Percentiles rank a stretch among this genome's conserved stretches.
phyloP scores from a whole-genome alignment of 331 rosid genomes.

The Spiraea crenata region DNA sequence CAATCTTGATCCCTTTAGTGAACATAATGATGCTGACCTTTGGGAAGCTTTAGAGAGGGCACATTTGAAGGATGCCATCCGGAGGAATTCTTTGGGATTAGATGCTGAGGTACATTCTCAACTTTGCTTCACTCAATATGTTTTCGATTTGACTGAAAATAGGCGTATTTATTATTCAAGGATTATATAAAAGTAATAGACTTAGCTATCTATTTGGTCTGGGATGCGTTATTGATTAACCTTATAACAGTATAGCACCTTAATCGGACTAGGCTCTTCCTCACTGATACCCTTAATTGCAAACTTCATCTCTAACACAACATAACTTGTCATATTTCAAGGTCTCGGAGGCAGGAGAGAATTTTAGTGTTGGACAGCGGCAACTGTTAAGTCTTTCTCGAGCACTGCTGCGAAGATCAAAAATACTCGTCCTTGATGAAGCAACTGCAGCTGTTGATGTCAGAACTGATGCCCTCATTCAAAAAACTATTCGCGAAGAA shows the following conservation, averaged over 20 bases:
- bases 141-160: neutral
- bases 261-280: neutral
- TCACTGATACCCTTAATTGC: neutral
- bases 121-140: slow-evolving; percentile 13
- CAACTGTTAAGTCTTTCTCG: slow-evolving; percentile 60
- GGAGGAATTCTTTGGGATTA: slow-evolving; percentile 45
- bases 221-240: neutral
- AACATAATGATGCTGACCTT: slow-evolving; percentile 51
- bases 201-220: neutral
- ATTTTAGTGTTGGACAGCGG: slow-evolving; percentile 60
- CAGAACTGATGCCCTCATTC: slow-evolving; percentile 57
- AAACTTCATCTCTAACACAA: neutral
- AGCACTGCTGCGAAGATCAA: slow-evolving; percentile 51
- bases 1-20: slow-evolving; percentile 50
- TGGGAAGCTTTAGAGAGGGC: slow-evolving; percentile 61
- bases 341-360: slow-evolving; percentile 64
- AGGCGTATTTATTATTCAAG: neutral
- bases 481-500: slow-evolving; percentile 56
- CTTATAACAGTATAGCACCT: neutral
- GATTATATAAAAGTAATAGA: neutral
- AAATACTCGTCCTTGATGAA: slow-evolving; percentile 59
- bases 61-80: slow-evolving; percentile 50
- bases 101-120: slow-evolving; percentile 45
- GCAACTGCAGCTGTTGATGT: slow-evolving; percentile 63
- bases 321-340: slow-evolving; percentile 22